Percentiles rank a stretch among this genome's conserved stretches.
Evolutionary conservation across 768 basidiomycete genomes (phyloP).

Genomic region (Daedalea quercina): DNA sequence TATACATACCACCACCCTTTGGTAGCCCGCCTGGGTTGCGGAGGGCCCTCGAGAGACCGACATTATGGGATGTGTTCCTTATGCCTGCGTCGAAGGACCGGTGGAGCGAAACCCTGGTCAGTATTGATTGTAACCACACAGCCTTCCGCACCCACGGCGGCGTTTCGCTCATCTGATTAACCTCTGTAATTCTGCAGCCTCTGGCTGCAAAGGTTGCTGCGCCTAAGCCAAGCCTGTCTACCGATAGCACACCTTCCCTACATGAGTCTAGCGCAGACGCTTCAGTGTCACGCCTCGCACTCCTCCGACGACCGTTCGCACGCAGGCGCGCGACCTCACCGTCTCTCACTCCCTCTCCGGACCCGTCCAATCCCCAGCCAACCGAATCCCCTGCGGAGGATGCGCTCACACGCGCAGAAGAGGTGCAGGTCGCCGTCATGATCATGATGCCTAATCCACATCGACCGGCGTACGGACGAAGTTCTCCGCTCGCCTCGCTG

Average conservation of each 20-base stretch:
- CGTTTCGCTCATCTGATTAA: not conserved
- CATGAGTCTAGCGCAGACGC: not conserved
- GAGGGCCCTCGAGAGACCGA: slow-evolving; percentile 39
- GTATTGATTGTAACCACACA: slow-evolving; percentile 12
- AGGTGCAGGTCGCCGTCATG: slow-evolving; percentile 48
- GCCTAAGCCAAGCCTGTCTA: not conserved
- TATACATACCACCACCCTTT: slow-evolving; percentile 32
- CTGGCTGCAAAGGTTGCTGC: slow-evolving; percentile 7
- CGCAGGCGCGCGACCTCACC: not conserved
- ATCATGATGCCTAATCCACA: slow-evolving; percentile 48
- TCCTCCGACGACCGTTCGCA: not conserved
- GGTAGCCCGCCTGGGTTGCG: slow-evolving; percentile 30
- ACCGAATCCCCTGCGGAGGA: not conserved
- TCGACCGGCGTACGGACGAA: slow-evolving; percentile 9
- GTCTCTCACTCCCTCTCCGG: not conserved
- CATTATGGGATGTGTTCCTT: slow-evolving; percentile 42
- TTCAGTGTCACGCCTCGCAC: not conserved
- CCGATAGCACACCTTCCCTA: not conserved
- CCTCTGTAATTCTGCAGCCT: slow-evolving; percentile 7
- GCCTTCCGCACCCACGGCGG: not conserved
- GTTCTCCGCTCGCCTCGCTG: not conserved
- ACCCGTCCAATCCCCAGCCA: not conserved
- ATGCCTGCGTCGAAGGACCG: slow-evolving; percentile 23
- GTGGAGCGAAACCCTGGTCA: slow-evolving; percentile 47
- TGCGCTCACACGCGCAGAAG: slow-evolving; percentile 17